These are phyloP conservation scores for Fragilariopsis cylindrus DNA, from an alignment of 108 stramenopile genomes.

Conservation along the genomic window DNA sequence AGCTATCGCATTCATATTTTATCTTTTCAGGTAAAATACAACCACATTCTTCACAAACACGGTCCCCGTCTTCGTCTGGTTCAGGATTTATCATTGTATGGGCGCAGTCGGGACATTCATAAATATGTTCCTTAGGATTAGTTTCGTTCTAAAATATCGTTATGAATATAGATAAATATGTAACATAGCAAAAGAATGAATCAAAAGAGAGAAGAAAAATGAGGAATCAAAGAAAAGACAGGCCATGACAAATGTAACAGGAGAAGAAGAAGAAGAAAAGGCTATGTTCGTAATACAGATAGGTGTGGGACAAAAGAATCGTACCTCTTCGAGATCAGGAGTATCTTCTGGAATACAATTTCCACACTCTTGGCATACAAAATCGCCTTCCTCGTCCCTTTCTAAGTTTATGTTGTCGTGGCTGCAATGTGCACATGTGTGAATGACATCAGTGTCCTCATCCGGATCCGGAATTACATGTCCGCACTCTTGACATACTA, in stretches of 20 bases:
- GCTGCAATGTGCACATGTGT: slow-evolving; percentile 22
- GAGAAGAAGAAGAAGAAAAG: not conserved
- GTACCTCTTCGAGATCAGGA: slow-evolving; percentile 9
- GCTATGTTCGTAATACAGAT: not conserved
- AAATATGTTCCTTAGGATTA: not conserved
- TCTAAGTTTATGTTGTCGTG: slow-evolving; percentile 27
- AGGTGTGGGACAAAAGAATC: not conserved
- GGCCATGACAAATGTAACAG: not conserved
- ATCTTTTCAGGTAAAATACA: slow-evolving; percentile 37
- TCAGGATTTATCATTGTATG: slow-evolving; percentile 35
- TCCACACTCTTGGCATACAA: slow-evolving; percentile 37
- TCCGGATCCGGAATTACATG: slow-evolving; percentile 4
- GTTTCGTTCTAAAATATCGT: not conserved
- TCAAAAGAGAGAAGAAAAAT: not conserved
- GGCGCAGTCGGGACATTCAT: slow-evolving; percentile 31
- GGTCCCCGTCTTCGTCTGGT: slow-evolving; percentile 43
- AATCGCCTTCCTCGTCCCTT: slow-evolving; percentile 34
- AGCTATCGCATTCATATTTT: slow-evolving; percentile 22
- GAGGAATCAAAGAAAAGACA: not conserved
- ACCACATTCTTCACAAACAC: slow-evolving; percentile 36
- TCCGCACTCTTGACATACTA: slow-evolving; percentile 40
- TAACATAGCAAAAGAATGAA: not conserved
- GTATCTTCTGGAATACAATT: slow-evolving; percentile 9
- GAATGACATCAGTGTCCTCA: slow-evolving; percentile 15
- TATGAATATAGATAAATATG: too few species aligned